Evolutionary conservation across 164 flowering plant species (phyloP).

Genomic region (Akebia trifoliata): DNA sequence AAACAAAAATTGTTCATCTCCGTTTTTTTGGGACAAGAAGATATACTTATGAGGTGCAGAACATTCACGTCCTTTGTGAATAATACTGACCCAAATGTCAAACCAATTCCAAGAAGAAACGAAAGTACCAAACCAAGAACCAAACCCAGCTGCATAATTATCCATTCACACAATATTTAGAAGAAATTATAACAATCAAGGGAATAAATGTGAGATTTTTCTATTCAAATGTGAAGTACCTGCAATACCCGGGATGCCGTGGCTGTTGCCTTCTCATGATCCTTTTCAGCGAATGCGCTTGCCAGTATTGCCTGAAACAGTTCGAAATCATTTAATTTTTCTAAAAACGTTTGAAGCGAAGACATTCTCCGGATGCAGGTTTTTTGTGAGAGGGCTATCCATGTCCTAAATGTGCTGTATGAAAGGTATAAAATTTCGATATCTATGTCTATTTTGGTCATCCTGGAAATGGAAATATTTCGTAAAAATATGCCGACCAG

Average conservation of each 20-base stretch:
- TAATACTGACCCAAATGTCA: conserved; percentile 53
- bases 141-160: conserved; percentile 62
- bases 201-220: neutral
- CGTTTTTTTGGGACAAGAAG: neutral
- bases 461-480: too few relatives aligned
- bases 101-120: conserved; percentile 52
- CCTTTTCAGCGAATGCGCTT: conserved; percentile 72
- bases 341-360: too few relatives aligned
- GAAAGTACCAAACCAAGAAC: conserved; percentile 61
- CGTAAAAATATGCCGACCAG: too few relatives aligned
- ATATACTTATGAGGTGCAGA: conserved; percentile 44
- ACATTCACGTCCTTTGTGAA: conserved; percentile 62
- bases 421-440: too few relatives aligned
- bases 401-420: too few relatives aligned
- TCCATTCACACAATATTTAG: neutral
- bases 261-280: conserved; percentile 53
- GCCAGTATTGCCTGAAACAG: conserved; percentile 77
- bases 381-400: too few relatives aligned
- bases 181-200: neutral
- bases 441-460: too few relatives aligned
- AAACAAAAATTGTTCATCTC: neutral
- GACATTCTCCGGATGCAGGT: too few relatives aligned
- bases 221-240: conserved; percentile 29
- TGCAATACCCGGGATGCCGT: conserved; percentile 76
- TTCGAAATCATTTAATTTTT: neutral